A percentile compares a stretch with the other conserved stretches of the same genome.
Conservation (phyloP, 352 stramenopile genomes). For the Phytopythium mirpurense region DNA sequence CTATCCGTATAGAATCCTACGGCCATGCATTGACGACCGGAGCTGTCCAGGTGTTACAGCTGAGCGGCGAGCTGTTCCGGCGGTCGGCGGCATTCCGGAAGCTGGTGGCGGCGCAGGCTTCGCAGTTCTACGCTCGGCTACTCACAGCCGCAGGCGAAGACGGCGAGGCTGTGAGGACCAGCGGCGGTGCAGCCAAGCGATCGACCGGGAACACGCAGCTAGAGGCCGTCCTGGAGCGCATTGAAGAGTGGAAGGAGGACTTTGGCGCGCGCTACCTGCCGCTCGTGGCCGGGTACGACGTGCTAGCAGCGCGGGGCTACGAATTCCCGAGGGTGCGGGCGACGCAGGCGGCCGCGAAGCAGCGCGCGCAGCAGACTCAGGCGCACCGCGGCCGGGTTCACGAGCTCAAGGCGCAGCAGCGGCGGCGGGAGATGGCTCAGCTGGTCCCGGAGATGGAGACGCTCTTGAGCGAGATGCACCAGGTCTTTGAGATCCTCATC, state of each 20-base stretch:
- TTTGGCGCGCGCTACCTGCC: slow-evolving; percentile 56
- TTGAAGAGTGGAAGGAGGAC: slow-evolving; percentile 56
- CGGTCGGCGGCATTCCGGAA: slow-evolving; percentile 46
- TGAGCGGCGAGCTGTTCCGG: slow-evolving; percentile 55
- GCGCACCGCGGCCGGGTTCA: slow-evolving; percentile 19
- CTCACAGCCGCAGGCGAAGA: slow-evolving; percentile 39
- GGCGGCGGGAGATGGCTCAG: slow-evolving; percentile 40
- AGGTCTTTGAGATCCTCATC: slow-evolving; percentile 70
- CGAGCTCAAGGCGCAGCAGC: slow-evolving; percentile 21
- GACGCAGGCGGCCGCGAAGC: background rate
- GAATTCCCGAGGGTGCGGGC: slow-evolving; percentile 28
- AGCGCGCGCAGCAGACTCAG: slow-evolving; percentile 20
- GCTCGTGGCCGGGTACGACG: slow-evolving; percentile 41
- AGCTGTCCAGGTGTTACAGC: slow-evolving; percentile 15
- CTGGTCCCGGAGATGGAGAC: slow-evolving; percentile 60
- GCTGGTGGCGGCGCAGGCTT: slow-evolving; percentile 32
- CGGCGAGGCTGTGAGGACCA: slow-evolving; percentile 1
- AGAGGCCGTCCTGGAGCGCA: slow-evolving; percentile 29
- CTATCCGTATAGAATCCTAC: too few relatives aligned
- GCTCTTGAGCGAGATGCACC: slow-evolving; percentile 62
- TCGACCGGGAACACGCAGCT: slow-evolving; percentile 15
- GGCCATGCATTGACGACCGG: background rate
- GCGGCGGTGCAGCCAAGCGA: background rate
- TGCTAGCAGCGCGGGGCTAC: slow-evolving; percentile 47
- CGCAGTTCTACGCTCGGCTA: slow-evolving; percentile 42